phyloP scores from a whole-genome alignment of 441 rosid species.

The Dalechampia spathulata region DNA sequence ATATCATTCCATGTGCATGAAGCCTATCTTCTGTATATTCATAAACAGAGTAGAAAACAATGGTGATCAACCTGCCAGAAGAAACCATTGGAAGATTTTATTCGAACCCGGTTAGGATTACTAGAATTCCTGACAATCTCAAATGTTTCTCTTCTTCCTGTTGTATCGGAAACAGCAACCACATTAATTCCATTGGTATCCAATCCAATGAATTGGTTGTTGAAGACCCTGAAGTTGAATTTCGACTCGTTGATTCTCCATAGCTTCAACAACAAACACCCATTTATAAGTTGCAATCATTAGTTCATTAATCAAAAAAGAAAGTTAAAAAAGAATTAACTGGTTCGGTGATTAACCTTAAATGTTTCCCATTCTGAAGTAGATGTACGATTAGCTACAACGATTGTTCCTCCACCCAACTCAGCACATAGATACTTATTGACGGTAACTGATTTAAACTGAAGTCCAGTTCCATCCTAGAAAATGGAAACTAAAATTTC shows the following conservation, averaged over 20 bases:
- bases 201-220: slow-evolving; percentile 38
- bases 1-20: background rate
- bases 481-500: background rate
- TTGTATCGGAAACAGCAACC: slow-evolving; percentile 24
- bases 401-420: slow-evolving; percentile 33
- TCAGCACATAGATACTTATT: slow-evolving; percentile 46
- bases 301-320: background rate
- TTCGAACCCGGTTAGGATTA: slow-evolving; percentile 26
- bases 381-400: slow-evolving; percentile 36
- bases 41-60: background rate
- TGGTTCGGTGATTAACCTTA: too few relatives aligned
- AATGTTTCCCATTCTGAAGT: slow-evolving; percentile 48
- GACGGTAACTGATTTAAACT: slow-evolving; percentile 36
- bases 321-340: too few relatives aligned
- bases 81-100: slow-evolving; percentile 43
- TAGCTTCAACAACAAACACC: slow-evolving; percentile 18
- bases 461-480: slow-evolving; percentile 46
- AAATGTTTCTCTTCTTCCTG: slow-evolving; percentile 24
- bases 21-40: background rate
- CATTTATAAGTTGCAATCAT: background rate
- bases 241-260: slow-evolving; percentile 39
- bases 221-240: slow-evolving; percentile 42
- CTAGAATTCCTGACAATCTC: slow-evolving; percentile 29
- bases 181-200: slow-evolving; percentile 13
- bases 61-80: slow-evolving; percentile 29